Evolutionary conservation across 768 basidiomycete genomes (phyloP).

Genomic region (Psilocybe azurescens): DNA sequence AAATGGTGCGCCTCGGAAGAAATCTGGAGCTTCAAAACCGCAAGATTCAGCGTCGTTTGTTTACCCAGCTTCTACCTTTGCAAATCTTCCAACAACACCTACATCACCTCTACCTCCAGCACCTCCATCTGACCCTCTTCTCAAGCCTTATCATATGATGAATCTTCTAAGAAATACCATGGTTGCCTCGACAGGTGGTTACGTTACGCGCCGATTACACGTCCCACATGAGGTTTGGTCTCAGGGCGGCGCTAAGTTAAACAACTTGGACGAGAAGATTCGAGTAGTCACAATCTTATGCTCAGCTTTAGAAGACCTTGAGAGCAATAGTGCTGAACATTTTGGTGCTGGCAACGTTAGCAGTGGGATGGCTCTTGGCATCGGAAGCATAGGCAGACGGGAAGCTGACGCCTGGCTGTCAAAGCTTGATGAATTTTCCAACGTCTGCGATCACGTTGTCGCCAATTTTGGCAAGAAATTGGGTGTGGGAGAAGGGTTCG

Average conservation of each 20-base stretch:
- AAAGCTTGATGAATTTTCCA: slow-evolving; percentile 82
- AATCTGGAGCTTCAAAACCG: slow-evolving; percentile 65
- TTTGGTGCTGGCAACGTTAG: slow-evolving; percentile 83
- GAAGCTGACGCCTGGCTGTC: slow-evolving; percentile 81
- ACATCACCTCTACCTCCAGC: slow-evolving; percentile 78
- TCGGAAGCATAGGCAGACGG: slow-evolving; percentile 75
- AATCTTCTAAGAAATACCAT: slow-evolving; percentile 78
- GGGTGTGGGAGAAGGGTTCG: slow-evolving; percentile 87
- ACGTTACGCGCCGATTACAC: slow-evolving; percentile 84
- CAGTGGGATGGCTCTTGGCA: slow-evolving; percentile 74
- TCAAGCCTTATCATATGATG: slow-evolving; percentile 94
- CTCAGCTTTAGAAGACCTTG: slow-evolving; percentile 80
- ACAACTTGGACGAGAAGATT: slow-evolving; percentile 83
- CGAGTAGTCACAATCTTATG: slow-evolving; percentile 82
- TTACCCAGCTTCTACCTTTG: slow-evolving; percentile 32
- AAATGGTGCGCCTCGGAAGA: slow-evolving; percentile 57
- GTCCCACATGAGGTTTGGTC: slow-evolving; percentile 93
- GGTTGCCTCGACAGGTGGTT: slow-evolving; percentile 81
- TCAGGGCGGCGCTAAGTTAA: slow-evolving; percentile 85
- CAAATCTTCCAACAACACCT: slow-evolving; percentile 74
- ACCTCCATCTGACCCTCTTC: slow-evolving; percentile 72
- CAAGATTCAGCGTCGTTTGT: slow-evolving; percentile 44
- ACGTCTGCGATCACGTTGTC: slow-evolving; percentile 79
- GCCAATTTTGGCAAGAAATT: slow-evolving; percentile 87
- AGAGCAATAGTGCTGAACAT: slow-evolving; percentile 69